Percentiles rank a stretch among this genome's conserved stretches.
Conservation (phyloP, 75 land plant species). For the Pinus tabuliformis region DNA sequence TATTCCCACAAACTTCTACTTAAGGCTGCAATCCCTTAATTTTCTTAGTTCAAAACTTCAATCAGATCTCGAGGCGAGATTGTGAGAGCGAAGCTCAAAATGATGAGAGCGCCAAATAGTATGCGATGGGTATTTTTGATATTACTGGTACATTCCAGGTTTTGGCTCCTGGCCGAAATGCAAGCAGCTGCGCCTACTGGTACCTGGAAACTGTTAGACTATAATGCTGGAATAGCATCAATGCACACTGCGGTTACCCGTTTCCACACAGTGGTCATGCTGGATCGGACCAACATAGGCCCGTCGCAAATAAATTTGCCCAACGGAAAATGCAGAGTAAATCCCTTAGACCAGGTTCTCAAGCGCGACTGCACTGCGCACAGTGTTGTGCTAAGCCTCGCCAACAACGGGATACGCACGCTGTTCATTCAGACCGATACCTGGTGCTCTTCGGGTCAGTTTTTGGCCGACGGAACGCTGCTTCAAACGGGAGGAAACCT, state of each 20-base stretch:
- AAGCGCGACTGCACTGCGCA: conserved; percentile 69
- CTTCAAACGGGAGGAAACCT: conserved; percentile 65
- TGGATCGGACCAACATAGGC: conserved; percentile 62
- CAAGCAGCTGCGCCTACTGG: background rate
- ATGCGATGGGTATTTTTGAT: too few species aligned
- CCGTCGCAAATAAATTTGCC: conserved; percentile 42
- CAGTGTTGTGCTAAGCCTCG: conserved; percentile 38
- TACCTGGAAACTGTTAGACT: conserved; percentile 10
- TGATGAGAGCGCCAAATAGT: too few species aligned
- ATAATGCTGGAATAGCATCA: conserved; percentile 30
- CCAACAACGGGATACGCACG: conserved; percentile 35
- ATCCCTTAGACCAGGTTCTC: conserved; percentile 18
- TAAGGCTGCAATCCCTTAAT: too few species aligned
- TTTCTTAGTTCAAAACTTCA: too few species aligned
- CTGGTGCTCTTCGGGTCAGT: conserved; percentile 78
- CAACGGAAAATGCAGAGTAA: conserved; percentile 20
- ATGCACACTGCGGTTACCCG: conserved; percentile 39
- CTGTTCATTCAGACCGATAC: conserved; percentile 61
- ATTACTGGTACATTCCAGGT: too few species aligned
- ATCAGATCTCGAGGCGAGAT: too few species aligned
- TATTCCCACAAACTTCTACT: too few species aligned
- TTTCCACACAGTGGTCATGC: conserved; percentile 37
- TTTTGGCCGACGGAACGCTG: conserved; percentile 54
- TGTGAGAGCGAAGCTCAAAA: too few species aligned
- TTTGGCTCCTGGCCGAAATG: too few species aligned